Base-by-base conservation (phyloP, 805 yeast genomes). In the Wickerhamiella brachini region DNA sequence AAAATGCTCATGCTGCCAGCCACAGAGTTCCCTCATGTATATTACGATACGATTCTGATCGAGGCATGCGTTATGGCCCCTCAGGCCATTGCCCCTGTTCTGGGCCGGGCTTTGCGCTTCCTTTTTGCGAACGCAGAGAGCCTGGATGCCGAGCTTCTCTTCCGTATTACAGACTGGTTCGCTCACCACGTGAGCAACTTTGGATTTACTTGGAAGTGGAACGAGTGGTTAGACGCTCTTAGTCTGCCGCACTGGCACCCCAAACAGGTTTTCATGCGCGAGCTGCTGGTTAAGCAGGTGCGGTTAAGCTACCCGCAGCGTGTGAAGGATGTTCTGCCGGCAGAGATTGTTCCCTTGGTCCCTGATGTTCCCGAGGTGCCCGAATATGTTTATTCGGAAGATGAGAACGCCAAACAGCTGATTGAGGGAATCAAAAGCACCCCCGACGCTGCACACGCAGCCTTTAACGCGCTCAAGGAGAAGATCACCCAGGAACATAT, bases 161-260 rank as follows among this genome's bases (percentile, higher is more conserved):
- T 78, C 53, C 72, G 89, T 53, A 84, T 78, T 57, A 71, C 86
- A 59, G 90, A 85, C 66, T 93, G 97, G 97, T 81, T 94, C 71
- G 75, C 95, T 1, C 81, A 85, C 51, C 98, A 93, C 67, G 77
- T 93, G 65, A 84, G 95, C 60, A 93, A 90, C 64, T 93, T 90
- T 66, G 88, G 84, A 52, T 93, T 86, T 68, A 85, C 89, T 38
- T 93, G 99, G 99, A 87, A 88, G 63, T 93, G 98, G 98, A 79
- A 78, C 56, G 97, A 89, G 65, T 93, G 98, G 98, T 78, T 75
- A 24, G 65, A 59, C 10, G 66, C 70, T 7, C 65, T 71, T 10
- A 69, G 75, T 37, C 64, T 69, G 34, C 68, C 73, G 26, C 59
- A 62, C 15, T 79, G 77, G 60, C 89, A 85, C 62, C 95, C 97